Base-by-base conservation (phyloP, 2,329 filamentous ascomycete species). In the Knufia fluminis region DNA sequence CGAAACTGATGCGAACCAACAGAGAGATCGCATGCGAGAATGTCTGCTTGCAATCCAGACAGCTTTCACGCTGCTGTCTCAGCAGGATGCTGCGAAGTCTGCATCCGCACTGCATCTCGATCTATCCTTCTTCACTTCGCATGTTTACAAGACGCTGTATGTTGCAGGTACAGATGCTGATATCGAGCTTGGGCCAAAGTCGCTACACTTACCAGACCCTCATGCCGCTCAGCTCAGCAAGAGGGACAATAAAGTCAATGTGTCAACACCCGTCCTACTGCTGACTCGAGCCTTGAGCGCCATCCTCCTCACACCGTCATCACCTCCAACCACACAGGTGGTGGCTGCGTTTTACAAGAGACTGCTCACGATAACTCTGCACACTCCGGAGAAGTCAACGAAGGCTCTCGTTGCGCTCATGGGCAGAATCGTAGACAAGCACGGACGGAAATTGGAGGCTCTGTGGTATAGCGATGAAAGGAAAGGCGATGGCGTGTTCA, bases 391-490 rank as follows among this genome's bases (percentile, higher is more conserved):
- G 67, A 95, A 94, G 66, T 94, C 86, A 1, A 79, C 82, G 35
- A 78, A 88, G 56, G 91, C 91, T 0, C 76, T 91, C 48, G 71
- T 96, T 3, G 83, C 83, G 1, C 72, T 98, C 23, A 68, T 97
- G 38, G 79, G 79, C 46, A 84, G 90, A 59, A 79, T 97, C 1
- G 79, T 84, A 0, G 86, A 86, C 66, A 82, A 83, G 2, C 89
- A 98, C 64, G 82, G 82, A 42, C 83, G 81, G 59, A 94, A 91
- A 67, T 79, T 97, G 38, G 79, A 79, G 32, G 80, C 83, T n/a
- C 68, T 98, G 53, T 98, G 92, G 91, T 82, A 94, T 61, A 94
- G 89, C 0, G 91, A 97, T 64, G 92, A 97, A 71, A 77, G 91
- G 44, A 85, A 86, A 64, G 91, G 91, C 4, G 91, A 97, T 64